Evolutionary conservation across 768 basidiomycete genomes (phyloP), one percentile per base, ranked within the genome.

Genomic region (Porphyrellus cyaneotinctus): DNA sequence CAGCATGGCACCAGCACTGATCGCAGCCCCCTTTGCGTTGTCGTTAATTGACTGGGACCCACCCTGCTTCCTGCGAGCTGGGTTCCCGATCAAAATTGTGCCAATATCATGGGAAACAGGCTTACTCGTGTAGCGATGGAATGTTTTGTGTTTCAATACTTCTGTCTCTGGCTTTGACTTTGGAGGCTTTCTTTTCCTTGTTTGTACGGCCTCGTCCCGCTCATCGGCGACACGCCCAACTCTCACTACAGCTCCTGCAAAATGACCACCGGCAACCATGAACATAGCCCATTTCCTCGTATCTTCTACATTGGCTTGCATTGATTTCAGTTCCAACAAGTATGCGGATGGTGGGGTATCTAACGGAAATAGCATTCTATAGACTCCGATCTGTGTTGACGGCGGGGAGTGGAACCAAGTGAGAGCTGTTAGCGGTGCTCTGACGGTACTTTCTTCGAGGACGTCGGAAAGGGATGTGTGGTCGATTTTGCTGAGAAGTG

Each of bases 211-310:
- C 24, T 57, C 58, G 35, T 63, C 64, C 47, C 71, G 70, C 4
- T 82, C 80, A 7, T 77, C 75, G 15, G 72, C 73, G 52, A 78
- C 54, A 54, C 75, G 70, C 69, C 84, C 81, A 24, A 92, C 88
- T 31, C 84, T 77, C 13, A 85, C 84, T 31, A 99, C 77, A 51
- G 93, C 87, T 23, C 95, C 97, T 14, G 97, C 97, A 71, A 99
- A 98, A 69, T 99, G 97, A 12, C 97, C 97, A 20, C 97, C 95
- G 0, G 97, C 97, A 36, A 88, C 84, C 93, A 97, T 97, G 62
- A 99, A 88, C 78, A 98, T 70, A 0, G 93, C 91, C 89, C 95
- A 95, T 53, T 81, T 87, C 35, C 93, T 76, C 15, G 84, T 90
- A 17, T 76, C 72, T 14, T 72, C 70, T 4, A 68, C 65, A 13